These are phyloP conservation scores for Gryganskiella cystojenkinii DNA, from an alignment of 192 early-diverging fungal species.

Conservation along the genomic window DNA sequence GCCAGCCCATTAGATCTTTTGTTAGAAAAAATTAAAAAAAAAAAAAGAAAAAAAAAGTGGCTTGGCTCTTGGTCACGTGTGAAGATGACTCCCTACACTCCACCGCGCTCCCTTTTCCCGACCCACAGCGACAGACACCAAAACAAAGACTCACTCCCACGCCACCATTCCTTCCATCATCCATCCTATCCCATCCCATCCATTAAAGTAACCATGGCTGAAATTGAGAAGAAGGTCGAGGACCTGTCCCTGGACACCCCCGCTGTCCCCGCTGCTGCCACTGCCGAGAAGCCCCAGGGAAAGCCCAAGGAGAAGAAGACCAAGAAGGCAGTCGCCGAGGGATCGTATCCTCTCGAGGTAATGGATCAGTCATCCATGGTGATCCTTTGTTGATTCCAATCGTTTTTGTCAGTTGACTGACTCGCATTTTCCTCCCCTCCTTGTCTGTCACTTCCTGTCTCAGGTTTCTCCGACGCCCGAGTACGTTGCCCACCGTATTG, in stretches of 20 bases:
- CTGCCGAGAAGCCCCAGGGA: conserved; percentile 49
- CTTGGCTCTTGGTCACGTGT: too few species aligned
- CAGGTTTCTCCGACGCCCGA: conserved; percentile 75
- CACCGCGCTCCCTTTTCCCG: too few species aligned
- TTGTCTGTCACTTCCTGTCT: neutral
- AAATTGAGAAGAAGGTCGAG: conserved; percentile 53
- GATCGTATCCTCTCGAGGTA: conserved; percentile 57
- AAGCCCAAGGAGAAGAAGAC: conserved; percentile 63
- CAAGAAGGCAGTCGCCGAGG: conserved; percentile 50
- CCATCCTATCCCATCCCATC: too few species aligned
- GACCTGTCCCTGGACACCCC: conserved; percentile 41
- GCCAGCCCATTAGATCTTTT: conserved; percentile 22
- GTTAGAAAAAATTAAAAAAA: neutral
- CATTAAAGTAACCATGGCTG: too few species aligned
- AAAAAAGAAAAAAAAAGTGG: neutral
- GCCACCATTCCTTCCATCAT: too few species aligned
- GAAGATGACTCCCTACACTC: too few species aligned
- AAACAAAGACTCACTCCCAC: too few species aligned
- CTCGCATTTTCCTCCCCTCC: neutral
- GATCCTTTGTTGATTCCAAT: neutral
- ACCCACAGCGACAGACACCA: too few species aligned
- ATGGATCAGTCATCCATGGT: too few species aligned
- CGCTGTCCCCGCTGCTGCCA: conserved; percentile 14
- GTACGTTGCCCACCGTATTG: conserved; percentile 82
- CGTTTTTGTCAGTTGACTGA: neutral